Percentiles rank a stretch among this genome's conserved stretches.
phyloP scores from a whole-genome alignment of 2,329 filamentous ascomycete genomes.

The Knufia fluminis region DNA sequence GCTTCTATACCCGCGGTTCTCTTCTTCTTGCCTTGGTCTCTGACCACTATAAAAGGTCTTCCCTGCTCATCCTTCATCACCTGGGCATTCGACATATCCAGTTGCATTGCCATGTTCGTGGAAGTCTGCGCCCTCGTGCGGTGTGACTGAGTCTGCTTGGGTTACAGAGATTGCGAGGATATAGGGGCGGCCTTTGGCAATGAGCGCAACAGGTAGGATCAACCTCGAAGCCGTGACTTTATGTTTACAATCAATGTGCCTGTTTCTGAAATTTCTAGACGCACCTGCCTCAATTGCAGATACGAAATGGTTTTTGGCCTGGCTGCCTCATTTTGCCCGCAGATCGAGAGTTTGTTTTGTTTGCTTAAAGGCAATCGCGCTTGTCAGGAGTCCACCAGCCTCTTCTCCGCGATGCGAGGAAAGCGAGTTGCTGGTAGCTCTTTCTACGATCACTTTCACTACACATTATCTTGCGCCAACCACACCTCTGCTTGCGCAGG shows the following conservation, averaged over 20 bases:
- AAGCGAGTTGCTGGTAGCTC: background rate
- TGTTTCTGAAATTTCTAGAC: background rate
- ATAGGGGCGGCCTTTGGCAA: no score
- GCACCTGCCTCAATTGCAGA: no score
- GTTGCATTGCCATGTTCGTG: conserved; percentile 17
- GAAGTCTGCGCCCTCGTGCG: background rate
- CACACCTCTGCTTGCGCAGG: background rate
- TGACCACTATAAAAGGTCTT: conserved; percentile 92
- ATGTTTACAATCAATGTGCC: no score
- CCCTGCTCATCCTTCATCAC: conserved; percentile 97
- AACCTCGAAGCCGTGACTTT: no score
- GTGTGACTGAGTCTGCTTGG: background rate
- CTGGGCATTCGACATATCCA: conserved; percentile 38
- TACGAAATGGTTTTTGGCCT: no score
- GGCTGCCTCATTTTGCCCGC: background rate
- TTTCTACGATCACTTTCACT: background rate
- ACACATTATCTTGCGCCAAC: background rate
- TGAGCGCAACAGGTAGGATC: no score
- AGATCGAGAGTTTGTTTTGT: conserved; percentile 1
- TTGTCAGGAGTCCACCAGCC: background rate
- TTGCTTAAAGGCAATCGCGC: background rate
- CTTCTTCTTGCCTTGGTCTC: conserved; percentile 98
- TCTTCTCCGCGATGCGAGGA: background rate
- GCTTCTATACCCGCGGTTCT: conserved; percentile 93
- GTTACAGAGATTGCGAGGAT: no score